A percentile compares a stretch with the other conserved stretches of the same genome.
Evolutionary conservation across 1,139 yeast genomes (phyloP).

Genomic region (Spencermartinsiella ligniputridi): DNA sequence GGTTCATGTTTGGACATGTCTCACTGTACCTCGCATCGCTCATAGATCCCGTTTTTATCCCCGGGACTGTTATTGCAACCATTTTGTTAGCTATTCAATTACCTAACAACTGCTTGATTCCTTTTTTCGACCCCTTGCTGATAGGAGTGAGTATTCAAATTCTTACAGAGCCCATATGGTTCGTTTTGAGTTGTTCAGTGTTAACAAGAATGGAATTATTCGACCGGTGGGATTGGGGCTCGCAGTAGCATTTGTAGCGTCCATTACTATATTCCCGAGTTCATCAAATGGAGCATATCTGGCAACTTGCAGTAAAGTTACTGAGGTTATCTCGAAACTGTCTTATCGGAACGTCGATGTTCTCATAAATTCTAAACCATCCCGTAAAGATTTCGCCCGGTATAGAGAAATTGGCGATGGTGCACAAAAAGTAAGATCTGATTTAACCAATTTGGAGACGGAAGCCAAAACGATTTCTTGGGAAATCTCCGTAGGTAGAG

Average conservation of each 20-base stretch:
- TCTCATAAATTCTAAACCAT: slow-evolving; percentile 16
- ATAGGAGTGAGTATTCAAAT: slow-evolving; percentile 22
- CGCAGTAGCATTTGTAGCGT: slow-evolving; percentile 19
- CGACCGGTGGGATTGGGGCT: slow-evolving; percentile 25
- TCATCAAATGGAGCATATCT: slow-evolving; percentile 25
- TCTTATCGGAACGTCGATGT: slow-evolving; percentile 15
- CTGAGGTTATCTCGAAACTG: slow-evolving; percentile 12
- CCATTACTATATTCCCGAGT: slow-evolving; percentile 26
- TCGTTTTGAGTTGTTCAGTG: no score
- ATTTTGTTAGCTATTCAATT: slow-evolving; percentile 22
- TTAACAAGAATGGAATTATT: neutral
- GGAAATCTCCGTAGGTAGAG: slow-evolving; percentile 26
- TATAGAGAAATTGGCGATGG: neutral
- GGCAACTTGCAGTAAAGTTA: slow-evolving; percentile 13
- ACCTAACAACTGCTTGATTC: slow-evolving; percentile 20
- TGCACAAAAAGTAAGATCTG: slow-evolving; percentile 1
- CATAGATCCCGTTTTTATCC: slow-evolving; percentile 12
- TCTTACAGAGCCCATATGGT: neutral
- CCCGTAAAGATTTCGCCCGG: slow-evolving; percentile 4
- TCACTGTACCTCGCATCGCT: slow-evolving; percentile 11
- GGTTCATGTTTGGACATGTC: slow-evolving; percentile 19
- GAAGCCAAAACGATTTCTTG: slow-evolving; percentile 20
- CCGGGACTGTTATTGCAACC: slow-evolving; percentile 18
- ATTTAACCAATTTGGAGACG: slow-evolving; percentile 18
- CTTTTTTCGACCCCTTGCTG: slow-evolving; percentile 24